Evolutionary conservation across 306 rosid genomes (phyloP), one percentile per base, ranked within the genome.

Genomic region (Luffa aegyptiaca): DNA sequence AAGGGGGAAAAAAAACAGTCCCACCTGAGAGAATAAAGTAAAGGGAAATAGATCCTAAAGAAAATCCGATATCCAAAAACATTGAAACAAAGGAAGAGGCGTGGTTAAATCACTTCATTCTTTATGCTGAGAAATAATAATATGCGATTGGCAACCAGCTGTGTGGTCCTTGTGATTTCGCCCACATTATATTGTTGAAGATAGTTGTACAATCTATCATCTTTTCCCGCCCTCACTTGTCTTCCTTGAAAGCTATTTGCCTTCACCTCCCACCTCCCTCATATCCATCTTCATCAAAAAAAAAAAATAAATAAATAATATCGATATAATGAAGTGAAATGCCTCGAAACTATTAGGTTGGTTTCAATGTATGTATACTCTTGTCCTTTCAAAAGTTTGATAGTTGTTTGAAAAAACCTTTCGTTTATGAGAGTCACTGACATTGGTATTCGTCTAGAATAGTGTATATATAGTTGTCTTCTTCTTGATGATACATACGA

Each of bases 91-190:
- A 73, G 41, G 76, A 44, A 31, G n/a, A 0, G 46, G 61, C 10
- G 46, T 33, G 8, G 59, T 73, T 49, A 74, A 73, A 74, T 74
- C 78, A 74, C 41, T 48, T 49, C 77, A 44, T 65, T 65, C 45
- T 65, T 62, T 62, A 62, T 62, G 41, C 8, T 53, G 58, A 53
- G 21, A 17, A 26, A 59, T 8, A 53, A 3, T 1, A 35, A 33
- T 4, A 70, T 70, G 37, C 5, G 42, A 49, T 51, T 74, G 62
- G 62, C 17, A 33, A 51, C 26, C 62, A 74, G 78, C 78, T 48
- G 59, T 48, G 41, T 48, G 76, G 57, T 71, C 76, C 57, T 39
- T 37, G 37, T 66, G 72, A 64, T 14, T 13, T 6, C 5, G n/a
- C 1, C 56, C 37, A 68, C 12, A 45, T 46, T 72, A 68, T 6